Evolutionary conservation across 2,329 filamentous ascomycete species (phyloP), one percentile per base, ranked within the genome.

Genomic region (Ophiostoma populinum): DNA sequence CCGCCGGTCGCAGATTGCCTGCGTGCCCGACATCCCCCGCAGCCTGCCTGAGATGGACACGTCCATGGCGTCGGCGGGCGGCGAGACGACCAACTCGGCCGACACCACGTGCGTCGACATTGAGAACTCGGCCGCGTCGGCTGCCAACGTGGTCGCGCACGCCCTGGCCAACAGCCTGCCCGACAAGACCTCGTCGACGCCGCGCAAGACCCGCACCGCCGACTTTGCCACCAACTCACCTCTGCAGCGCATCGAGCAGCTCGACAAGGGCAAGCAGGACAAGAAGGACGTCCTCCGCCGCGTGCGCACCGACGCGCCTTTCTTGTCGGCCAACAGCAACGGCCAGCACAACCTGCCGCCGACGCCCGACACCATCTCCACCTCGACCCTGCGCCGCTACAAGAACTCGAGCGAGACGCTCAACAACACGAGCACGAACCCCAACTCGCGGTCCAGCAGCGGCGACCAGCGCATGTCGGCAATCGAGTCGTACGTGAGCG

Each of bases 291-390:
- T 58, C 0, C 43, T 68, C 10, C 56, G 64, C 8, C 58, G 52
- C 27, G 66, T 70, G 6, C 46, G 61, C 20, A 70, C 65, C 0
- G 61, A 65, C 20, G 56, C 55, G n/a, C 46, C 55, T 38, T 40
- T 55, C 46, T 41, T 54, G 5, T 51, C 51, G 41, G 59, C 56
- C 35, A 55, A 60, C 12, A 20, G 19, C n/a, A 51, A 51, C 41
- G 59, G 56, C 35, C 55, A 60, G 5, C 58, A 62, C 13, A 51
- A 51, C 13, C 51, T 72, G 2, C 69, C 69, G 8, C 69, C 69
- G 0, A 73, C 69, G 0, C 69, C 69, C 0, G 68, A 73, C 43
- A 73, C 69, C 0, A 65, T 71, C 15, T 69, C 68, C 2, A 69
- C 65, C 2, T 63, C 64, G 2, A 68, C 65, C 0, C 53, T 73